Evolutionary conservation across 768 basidiomycete genomes (phyloP).

Genomic region (Austroboletus eburneus): DNA sequence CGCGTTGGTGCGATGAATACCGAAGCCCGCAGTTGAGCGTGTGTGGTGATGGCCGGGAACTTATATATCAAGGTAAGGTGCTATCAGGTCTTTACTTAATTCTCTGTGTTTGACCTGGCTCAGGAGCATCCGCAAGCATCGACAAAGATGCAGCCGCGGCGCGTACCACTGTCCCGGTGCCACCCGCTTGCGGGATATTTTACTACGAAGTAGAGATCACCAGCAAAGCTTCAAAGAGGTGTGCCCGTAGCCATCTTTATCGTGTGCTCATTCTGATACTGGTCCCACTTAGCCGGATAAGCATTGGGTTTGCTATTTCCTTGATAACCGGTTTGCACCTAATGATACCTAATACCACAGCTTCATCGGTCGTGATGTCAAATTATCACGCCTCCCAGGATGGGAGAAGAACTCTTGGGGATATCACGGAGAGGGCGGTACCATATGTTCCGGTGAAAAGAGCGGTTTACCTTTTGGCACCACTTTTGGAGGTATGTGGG

Average conservation of each 20-base stretch:
- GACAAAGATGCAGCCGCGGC: constrained; percentile 86
- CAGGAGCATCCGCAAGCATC: constrained; percentile 50
- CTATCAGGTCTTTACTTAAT: background rate
- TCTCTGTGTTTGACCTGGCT: constrained; percentile 7
- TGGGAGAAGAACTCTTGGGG: constrained; percentile 88
- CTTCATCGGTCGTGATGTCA: constrained; percentile 62
- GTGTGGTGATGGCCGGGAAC: constrained; percentile 67
- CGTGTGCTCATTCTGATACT: constrained; percentile 13
- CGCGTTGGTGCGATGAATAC: constrained; percentile 73
- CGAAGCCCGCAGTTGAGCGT: constrained; percentile 57
- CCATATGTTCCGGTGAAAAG: constrained; percentile 68
- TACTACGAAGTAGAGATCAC: constrained; percentile 91
- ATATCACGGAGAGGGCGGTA: constrained; percentile 89
- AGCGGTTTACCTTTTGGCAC: constrained; percentile 72
- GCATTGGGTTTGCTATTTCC: constrained; percentile 59
- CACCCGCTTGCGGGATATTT: constrained; percentile 84
- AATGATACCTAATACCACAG: constrained; percentile 35
- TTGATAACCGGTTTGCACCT: background rate
- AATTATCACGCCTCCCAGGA: constrained; percentile 74
- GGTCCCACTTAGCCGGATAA: constrained; percentile 59
- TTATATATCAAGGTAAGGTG: constrained; percentile 61
- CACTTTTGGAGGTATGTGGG: constrained; percentile 68
- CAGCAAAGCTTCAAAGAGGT: constrained; percentile 80
- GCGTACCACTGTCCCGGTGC: constrained; percentile 72
- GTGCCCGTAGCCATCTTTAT: constrained; percentile 21